Conservation (phyloP, 139 green algal species). For the Klebsormidium nitens region DNA sequence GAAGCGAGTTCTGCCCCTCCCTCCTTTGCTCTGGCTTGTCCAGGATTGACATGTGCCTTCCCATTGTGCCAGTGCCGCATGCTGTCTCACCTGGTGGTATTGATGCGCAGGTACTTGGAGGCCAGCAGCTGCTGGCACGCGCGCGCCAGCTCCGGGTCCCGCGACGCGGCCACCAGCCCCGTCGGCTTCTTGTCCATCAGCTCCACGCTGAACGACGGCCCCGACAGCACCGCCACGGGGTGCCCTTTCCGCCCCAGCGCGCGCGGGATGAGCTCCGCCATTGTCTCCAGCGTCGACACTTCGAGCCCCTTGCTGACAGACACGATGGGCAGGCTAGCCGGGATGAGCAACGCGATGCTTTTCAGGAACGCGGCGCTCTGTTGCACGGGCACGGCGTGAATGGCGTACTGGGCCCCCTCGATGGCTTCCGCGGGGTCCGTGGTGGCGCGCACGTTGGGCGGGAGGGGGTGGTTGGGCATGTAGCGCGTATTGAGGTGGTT, state of each 20-base stretch:
- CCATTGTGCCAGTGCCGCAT: too few relatives aligned
- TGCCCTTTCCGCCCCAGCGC: conserved; percentile 73
- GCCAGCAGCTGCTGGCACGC: conserved; percentile 80
- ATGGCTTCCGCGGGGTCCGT: conserved; percentile 42
- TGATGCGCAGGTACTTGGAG: conserved; percentile 81
- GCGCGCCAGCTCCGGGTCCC: conserved; percentile 52
- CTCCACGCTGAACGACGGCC: conserved; percentile 91
- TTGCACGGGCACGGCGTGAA: conserved; percentile 95
- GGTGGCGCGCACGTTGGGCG: conserved; percentile 67
- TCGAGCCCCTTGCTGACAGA: conserved; percentile 91
- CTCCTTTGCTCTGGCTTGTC: too few relatives aligned
- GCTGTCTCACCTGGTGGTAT: conserved; percentile 60
- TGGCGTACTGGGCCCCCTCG: conserved; percentile 37
- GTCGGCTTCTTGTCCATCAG: conserved; percentile 58
- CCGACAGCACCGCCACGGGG: conserved; percentile 79
- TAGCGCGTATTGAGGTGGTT: conserved; percentile 81
- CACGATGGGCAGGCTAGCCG: conserved; percentile 76
- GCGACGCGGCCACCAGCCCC: conserved; percentile 73
- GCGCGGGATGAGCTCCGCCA: conserved; percentile 85
- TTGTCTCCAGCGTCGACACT: conserved; percentile 72
- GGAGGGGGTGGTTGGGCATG: conserved; percentile 60
- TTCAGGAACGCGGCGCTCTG: conserved; percentile 19
- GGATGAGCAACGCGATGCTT: conserved; percentile 51
- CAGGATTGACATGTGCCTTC: too few relatives aligned
- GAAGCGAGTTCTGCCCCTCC: too few relatives aligned